Evolutionary conservation across 1,139 yeast species (phyloP), one percentile per base, ranked within the genome.

Genomic region (Hansenula sp.): DNA sequence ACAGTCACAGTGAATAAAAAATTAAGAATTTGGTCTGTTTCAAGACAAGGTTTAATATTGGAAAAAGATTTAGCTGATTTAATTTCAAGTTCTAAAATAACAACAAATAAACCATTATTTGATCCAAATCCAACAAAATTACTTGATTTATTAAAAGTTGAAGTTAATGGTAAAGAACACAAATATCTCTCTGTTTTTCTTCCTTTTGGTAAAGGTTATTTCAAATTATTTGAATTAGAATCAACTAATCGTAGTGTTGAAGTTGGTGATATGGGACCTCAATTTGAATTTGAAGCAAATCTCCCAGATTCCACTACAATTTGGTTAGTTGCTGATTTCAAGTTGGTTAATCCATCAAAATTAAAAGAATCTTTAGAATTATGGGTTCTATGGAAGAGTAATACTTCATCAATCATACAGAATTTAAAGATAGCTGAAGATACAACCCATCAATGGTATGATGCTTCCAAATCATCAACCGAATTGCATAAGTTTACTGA

Each of bases 361-460:
- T 42, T 50, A 6, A 31, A 44, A 4, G 27, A 44, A 6, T 43
- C 50, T 24, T 50, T 52, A 32, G 56, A 58, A 36, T 47, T 72
- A 7, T 60, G 66, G 53, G 62, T 77, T 2, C 62, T 81, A 32
- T 80, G 86, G 86, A 82, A 81, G 51, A 77, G 85, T 44, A 81
- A 82, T 47, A 73, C 76, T 2, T 67, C 77, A 2, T 73, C 82
- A 4, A 63, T 70, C 21, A 55, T 76, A 22, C 69, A 70, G 42
- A 52, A 62, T 10, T 47, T 65, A 28, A 55, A 56, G 18, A 43
- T 69, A 24, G 43, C 55, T 20, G 56, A 59, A 22, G 61, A 59
- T 12, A 37, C 33, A 4, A 12, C 43, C 6, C 16, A 37, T 2
- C 34, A 41, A 20, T 53, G 59, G 57, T 38, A 29, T 19, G 29